Percentiles rank a stretch among this genome's conserved stretches.
Conservation (phyloP, 768 basidiomycete genomes). For the Mrakia frigida region DNA sequence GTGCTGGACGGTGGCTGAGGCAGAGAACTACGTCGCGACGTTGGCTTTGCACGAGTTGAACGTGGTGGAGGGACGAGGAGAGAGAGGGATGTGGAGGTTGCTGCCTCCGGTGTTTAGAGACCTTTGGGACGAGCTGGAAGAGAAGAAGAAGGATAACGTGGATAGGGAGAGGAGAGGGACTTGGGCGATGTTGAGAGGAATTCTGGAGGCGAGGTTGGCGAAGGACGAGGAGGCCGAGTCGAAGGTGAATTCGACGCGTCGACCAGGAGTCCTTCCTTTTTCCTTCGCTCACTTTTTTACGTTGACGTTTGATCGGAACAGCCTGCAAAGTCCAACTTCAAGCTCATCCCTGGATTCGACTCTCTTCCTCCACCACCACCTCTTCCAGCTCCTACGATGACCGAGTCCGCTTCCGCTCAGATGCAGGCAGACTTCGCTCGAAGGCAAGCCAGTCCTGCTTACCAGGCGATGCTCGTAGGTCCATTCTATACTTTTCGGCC, state of each 20-base stretch:
- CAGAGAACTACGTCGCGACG: conserved; percentile 83
- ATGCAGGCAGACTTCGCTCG: conserved; percentile 53
- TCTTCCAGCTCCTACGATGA: not conserved
- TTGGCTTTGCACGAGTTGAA: conserved; percentile 73
- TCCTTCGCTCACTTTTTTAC: not conserved
- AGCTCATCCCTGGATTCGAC: conserved; percentile 36
- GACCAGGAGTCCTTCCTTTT: no score
- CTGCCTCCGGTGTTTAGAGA: conserved; percentile 80
- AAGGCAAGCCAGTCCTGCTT: conserved; percentile 60
- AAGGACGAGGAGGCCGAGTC: conserved; percentile 34
- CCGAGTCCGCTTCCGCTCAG: conserved; percentile 16
- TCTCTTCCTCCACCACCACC: conserved; percentile 20
- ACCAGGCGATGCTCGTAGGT: conserved; percentile 84
- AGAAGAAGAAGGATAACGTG: conserved; percentile 55
- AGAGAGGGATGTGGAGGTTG: conserved; percentile 52
- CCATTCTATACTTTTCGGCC: not conserved
- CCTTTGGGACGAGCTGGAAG: conserved; percentile 86
- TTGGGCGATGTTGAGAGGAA: conserved; percentile 64
- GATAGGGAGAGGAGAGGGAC: conserved; percentile 60
- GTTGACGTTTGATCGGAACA: not conserved
- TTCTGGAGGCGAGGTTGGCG: conserved; percentile 50
- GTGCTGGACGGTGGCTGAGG: conserved; percentile 69
- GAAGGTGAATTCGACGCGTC: conserved; percentile 45
- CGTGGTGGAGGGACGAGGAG: conserved; percentile 30
- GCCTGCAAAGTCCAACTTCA: conserved; percentile 18